Percentiles rank a stretch among this genome's conserved stretches.
These are phyloP conservation scores for Fomitopsis betulina DNA, from an alignment of 1,284 basidiomycete genomes.

Conservation along the genomic window DNA sequence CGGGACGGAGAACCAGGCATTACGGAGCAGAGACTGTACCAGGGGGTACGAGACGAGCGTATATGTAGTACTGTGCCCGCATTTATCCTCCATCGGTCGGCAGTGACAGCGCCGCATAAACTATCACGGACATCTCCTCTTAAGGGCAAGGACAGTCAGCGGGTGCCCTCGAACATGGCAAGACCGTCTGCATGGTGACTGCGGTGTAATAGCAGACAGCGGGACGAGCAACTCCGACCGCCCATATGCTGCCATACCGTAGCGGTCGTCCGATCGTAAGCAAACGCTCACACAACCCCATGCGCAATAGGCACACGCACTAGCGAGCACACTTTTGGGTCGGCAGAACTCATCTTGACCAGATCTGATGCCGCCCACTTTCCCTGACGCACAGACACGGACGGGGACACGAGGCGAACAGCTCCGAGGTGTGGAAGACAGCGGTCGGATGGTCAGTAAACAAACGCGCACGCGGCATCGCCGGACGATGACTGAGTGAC, in stretches of 20 bases:
- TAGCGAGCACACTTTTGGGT: neutral
- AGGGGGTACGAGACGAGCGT: neutral
- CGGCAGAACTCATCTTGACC: neutral
- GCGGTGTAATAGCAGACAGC: neutral
- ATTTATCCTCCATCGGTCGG: conserved; percentile 1
- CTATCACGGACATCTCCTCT: conserved; percentile 4
- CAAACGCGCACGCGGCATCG: neutral
- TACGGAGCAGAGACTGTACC: neutral
- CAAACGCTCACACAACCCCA: neutral
- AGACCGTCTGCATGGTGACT: neutral
- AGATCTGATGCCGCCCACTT: neutral
- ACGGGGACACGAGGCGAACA: neutral
- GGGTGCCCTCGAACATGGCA: neutral
- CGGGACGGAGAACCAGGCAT: neutral
- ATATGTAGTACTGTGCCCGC: neutral
- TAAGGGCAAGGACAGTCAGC: neutral
- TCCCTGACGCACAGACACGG: neutral
- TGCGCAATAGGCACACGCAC: neutral
- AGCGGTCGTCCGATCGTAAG: neutral
- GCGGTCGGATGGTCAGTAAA: neutral
- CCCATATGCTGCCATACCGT: neutral
- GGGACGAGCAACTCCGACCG: neutral
- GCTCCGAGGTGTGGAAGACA: neutral
- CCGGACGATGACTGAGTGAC: neutral
- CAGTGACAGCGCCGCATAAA: neutral